These are phyloP conservation scores for Solanum dulcamara DNA, from an alignment of 257 asterid genomes.

Conservation along the genomic window DNA sequence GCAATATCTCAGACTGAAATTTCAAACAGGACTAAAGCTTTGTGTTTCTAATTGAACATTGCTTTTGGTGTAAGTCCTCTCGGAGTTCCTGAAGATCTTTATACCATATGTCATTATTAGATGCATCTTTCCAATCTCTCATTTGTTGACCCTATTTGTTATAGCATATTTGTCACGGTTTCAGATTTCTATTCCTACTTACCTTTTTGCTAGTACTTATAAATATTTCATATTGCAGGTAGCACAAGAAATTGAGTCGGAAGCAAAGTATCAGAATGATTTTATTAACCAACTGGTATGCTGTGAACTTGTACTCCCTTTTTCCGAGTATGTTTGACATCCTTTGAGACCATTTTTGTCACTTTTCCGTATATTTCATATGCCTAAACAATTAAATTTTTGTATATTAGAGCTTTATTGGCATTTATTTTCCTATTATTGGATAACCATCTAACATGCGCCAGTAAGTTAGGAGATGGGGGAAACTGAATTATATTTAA, in stretches of 20 bases:
- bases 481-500: not conserved
- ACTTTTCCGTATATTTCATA: not conserved
- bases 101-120: not conserved
- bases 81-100: not conserved
- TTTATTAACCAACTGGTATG: conserved; percentile 86
- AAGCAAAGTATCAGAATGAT: conserved; percentile 83
- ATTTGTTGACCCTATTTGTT: not conserved
- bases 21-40: not conserved
- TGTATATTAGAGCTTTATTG: not conserved
- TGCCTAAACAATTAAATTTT: not conserved
- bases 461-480: not conserved
- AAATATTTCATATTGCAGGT: conserved; percentile 40
- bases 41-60: not conserved
- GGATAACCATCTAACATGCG: not conserved
- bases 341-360: not conserved
- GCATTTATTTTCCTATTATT: not conserved
- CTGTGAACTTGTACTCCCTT: not conserved
- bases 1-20: not conserved
- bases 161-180: not conserved
- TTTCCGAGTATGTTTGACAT: not conserved
- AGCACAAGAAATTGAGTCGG: conserved; percentile 79
- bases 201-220: not conserved
- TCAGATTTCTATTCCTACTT: not conserved
- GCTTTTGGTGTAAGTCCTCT: not conserved
- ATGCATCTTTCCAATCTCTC: not conserved